A percentile compares a stretch with the other conserved stretches of the same genome.
Evolutionary conservation across 2,329 filamentous ascomycete genomes (phyloP).

Genomic region (Trichoderma cornu-damae): DNA sequence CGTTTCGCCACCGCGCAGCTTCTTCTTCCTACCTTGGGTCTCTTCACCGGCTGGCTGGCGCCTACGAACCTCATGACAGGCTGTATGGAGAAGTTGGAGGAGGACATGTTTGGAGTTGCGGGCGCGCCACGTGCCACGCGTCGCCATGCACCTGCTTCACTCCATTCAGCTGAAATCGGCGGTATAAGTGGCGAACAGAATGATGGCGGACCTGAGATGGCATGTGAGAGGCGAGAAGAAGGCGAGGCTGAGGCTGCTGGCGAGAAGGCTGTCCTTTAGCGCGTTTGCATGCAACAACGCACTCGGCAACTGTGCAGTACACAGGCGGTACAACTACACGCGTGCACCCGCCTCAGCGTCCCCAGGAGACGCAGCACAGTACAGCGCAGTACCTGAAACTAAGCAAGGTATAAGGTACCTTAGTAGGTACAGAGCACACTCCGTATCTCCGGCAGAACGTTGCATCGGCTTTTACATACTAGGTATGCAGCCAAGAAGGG

Average conservation of each 20-base stretch:
- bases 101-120: conserved; percentile 24
- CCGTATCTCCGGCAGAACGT: conserved; percentile 2
- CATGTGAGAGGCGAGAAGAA: neutral
- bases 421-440: no score
- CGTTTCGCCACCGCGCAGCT: neutral
- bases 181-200: neutral
- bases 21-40: conserved; percentile 56
- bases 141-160: neutral
- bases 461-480: conserved; percentile 13
- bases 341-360: neutral
- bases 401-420: no score
- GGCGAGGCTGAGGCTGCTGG: neutral
- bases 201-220: neutral
- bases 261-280: neutral
- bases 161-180: neutral
- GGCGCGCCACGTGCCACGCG: neutral
- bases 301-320: neutral
- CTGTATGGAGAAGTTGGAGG: conserved; percentile 57
- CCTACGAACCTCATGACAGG: conserved; percentile 66
- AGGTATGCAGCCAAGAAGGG: conserved; percentile 11
- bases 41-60: conserved; percentile 63
- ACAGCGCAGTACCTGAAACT: no score
- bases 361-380: no score
- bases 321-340: neutral
- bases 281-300: neutral